Evolutionary conservation across 108 stramenopile genomes (phyloP).

Genomic region (Thalassiosira profunda): DNA sequence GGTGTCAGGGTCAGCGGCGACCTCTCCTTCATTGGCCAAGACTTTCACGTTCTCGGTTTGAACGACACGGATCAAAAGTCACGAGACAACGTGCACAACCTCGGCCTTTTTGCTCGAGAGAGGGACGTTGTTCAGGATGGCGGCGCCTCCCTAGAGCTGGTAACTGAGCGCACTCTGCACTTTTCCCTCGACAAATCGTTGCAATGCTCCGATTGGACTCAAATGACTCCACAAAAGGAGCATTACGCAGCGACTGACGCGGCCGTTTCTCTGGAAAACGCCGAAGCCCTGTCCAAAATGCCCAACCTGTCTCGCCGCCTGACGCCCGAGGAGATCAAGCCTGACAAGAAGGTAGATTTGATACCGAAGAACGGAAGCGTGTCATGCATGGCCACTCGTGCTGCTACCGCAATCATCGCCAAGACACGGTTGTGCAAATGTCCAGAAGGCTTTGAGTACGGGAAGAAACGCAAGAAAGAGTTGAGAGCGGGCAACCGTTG

Average conservation of each 20-base stretch:
- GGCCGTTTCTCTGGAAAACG: conserved; percentile 27
- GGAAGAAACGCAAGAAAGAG: too few relatives aligned
- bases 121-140: conserved; percentile 37
- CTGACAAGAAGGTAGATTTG: conserved; percentile 20
- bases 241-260: conserved; percentile 62
- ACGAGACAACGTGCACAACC: conserved; percentile 16
- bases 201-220: conserved; percentile 48
- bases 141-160: not conserved
- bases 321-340: conserved; percentile 3
- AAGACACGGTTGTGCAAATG: not conserved
- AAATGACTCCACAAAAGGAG: conserved; percentile 26
- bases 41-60: conserved; percentile 16
- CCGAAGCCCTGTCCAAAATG: conserved; percentile 4
- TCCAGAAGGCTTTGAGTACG: conserved; percentile 6
- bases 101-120: conserved; percentile 20
- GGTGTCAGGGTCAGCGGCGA: conserved; percentile 38
- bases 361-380: conserved; percentile 30
- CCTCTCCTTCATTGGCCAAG: conserved; percentile 25
- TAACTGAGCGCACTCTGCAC: conserved; percentile 11
- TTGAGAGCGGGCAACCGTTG: not conserved
- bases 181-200: conserved; percentile 12
- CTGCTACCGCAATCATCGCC: conserved; percentile 25
- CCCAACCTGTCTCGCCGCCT: conserved; percentile 30
- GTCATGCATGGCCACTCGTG: conserved; percentile 33
- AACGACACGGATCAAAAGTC: not conserved